Base-by-base conservation (phyloP, 2,329 filamentous ascomycete genomes). In the Lasiodiplodia theobromae region DNA sequence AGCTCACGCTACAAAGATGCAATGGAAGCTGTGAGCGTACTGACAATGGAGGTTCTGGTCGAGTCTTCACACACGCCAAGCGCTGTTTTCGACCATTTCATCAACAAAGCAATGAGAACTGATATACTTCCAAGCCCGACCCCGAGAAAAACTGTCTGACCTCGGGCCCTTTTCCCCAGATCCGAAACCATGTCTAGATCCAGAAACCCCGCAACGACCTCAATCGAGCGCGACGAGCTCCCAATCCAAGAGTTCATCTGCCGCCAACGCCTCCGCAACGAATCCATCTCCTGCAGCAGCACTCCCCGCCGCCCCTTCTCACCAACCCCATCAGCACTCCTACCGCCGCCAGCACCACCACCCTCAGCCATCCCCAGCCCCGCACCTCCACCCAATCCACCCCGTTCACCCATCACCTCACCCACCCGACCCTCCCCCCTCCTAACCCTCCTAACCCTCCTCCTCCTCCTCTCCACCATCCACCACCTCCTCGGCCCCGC, bases 221-320 rank as follows among this genome's bases (percentile, higher is more conserved):
- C 34, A 18, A 2, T 40, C 14, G 34, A 58, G 54, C 6, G 14
- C 40, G 16, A 10, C 16, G 28, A 38, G 44, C 60, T 52, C 11
- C 47, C 60, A 23, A 38, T 64, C 18, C 60, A 52, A 18, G 60
- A 64, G 12, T 52, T 64, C 60, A 64, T 64, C 47, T 31, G 47
- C 44, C 44, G 60, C 28, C 44, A 64, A 52, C 60, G 47, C 44
- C 60, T 64, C 16, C 60, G 60, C 44, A 49, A 14, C 12, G 28
- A 63, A 8, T 47, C 25, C 25, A 63, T 63, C 14, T 25, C 21
- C 6, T 60, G 57, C 54, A 47, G 5, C 44, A 11, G 7, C 44
- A 40, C 3, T 4, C 31, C 31, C 14, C 37, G 8, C 4, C 37
- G 23, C 16, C 7, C 23, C 57, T 12, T 47, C 40, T 51, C 58